phyloP scores from a whole-genome alignment of 73 alveolate species.

The Paramecium caudatum region DNA sequence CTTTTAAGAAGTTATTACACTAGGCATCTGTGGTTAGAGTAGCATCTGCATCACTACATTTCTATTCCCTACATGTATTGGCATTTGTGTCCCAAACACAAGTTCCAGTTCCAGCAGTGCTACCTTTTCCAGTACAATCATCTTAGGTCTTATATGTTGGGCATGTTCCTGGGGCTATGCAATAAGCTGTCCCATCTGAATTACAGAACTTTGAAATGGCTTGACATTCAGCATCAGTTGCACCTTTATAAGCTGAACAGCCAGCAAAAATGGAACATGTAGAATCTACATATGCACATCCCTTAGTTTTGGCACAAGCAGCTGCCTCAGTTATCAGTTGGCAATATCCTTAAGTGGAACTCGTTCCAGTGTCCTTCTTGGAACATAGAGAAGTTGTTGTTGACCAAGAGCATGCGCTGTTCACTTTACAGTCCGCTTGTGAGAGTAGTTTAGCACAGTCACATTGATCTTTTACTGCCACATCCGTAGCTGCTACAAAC shows the following conservation, averaged over 20 bases:
- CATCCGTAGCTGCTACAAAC: not conserved
- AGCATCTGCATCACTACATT: slow-evolving; percentile 50
- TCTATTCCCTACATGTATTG: slow-evolving; percentile 14
- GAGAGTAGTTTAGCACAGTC: not conserved
- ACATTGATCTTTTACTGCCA: slow-evolving; percentile 33
- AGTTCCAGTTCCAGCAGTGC: slow-evolving; percentile 33
- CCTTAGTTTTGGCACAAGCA: not conserved
- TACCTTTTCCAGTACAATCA: slow-evolving; percentile 44
- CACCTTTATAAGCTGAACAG: slow-evolving; percentile 39
- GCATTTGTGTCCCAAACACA: slow-evolving; percentile 61
- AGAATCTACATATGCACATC: slow-evolving; percentile 33
- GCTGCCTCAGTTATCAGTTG: slow-evolving; percentile 18
- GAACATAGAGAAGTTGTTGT: slow-evolving; percentile 52
- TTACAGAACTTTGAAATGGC: slow-evolving; percentile 52
- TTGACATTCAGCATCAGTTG: slow-evolving; percentile 30
- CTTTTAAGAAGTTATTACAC: slow-evolving; percentile 5
- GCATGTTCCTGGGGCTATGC: slow-evolving; percentile 54
- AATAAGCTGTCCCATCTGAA: slow-evolving; percentile 24
- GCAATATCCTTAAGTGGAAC: slow-evolving; percentile 2
- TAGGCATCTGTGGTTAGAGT: slow-evolving; percentile 36
- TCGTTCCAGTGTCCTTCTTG: slow-evolving; percentile 1
- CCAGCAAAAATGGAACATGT: slow-evolving; percentile 50
- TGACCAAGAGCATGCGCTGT: slow-evolving; percentile 11
- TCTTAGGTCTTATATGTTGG: not conserved
- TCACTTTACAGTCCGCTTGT: not conserved